Base-by-base conservation (phyloP, 2,329 filamentous ascomycete species). In the Epicoccum sorghinum region DNA sequence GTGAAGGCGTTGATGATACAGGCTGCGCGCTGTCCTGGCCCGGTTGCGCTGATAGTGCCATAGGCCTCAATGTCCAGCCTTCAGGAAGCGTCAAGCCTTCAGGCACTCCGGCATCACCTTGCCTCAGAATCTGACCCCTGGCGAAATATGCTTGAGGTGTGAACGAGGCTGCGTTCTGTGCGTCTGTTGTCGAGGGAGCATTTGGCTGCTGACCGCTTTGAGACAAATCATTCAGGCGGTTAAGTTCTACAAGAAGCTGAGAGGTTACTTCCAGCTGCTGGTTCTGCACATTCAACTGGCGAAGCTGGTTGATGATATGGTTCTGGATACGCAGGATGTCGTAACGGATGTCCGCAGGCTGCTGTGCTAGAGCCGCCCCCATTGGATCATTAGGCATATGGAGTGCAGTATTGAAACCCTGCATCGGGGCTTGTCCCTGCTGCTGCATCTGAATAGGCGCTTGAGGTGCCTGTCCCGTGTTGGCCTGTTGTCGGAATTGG, bases 321-420 rank as follows among this genome's bases (percentile, higher is more conserved):
- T 73, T 68, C 51, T 75, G 72, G 12, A 74, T 60, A 14, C 72
- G 69, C 39, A 75, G 38, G 18, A 75, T 74, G 41, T 75, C 71
- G 4, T 66, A 64, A 39, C 73, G 72, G 22, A 75, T 66, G 42
- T 74, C 71, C 18, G 63, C 59, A 12, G 70, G 70, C 35, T 73
- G 67, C 24, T 68, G 65, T 32, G 62, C 60, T 29, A 64, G 43
- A 30, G 65, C 62, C 7, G 60, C 64, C 22, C 64, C 57, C 18
- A 67, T 45, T 14, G 62, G 59, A 24, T 60, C 54, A 3, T 39
- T 45, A 7, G 58, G 56, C 12, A 62, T 25, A 30, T 46, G 59
- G n/a, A 47, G 23, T 7, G 24, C 30, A 9, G 55, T 33, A 23
- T 60, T 48, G 24, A 43, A 54, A 37, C 44, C 33, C 43, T 52